Percentiles rank a stretch among this genome's conserved stretches.
Conservation (phyloP, 202 grass and related monocot genomes). For the Musa balbisiana region DNA sequence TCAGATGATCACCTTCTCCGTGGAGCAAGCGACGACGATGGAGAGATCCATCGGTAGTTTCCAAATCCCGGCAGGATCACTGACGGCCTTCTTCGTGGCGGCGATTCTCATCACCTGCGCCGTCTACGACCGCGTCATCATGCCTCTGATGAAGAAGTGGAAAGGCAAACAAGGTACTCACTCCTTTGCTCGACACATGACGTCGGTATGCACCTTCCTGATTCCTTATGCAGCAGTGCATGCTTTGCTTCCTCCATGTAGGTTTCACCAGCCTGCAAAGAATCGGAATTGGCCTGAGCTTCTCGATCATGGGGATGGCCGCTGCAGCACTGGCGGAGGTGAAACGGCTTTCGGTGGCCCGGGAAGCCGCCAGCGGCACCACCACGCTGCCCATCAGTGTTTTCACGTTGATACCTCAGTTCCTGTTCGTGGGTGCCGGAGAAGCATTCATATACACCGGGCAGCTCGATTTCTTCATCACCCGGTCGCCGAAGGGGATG, state of each 20-base stretch:
- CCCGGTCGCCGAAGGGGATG: constrained; percentile 81
- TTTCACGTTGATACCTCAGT: constrained; percentile 70
- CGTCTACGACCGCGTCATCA: constrained; percentile 61
- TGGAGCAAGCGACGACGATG: constrained; percentile 91
- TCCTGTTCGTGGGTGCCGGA: constrained; percentile 72
- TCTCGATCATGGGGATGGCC: constrained; percentile 61
- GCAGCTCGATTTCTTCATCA: constrained; percentile 96
- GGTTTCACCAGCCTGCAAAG: constrained; percentile 69
- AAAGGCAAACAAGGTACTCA: constrained; percentile 16
- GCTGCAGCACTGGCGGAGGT: constrained; percentile 46
- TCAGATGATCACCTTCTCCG: constrained; percentile 95
- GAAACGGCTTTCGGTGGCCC: constrained; percentile 23
- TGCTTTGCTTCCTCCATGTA: not conserved
- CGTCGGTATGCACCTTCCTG: not conserved
- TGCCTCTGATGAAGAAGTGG: constrained; percentile 53
- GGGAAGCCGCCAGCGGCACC: not conserved
- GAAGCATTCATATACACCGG: constrained; percentile 92
- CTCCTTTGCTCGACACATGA: not conserved
- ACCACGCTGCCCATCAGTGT: constrained; percentile 56
- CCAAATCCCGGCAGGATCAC: constrained; percentile 64
- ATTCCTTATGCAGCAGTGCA: not conserved
- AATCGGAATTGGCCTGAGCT: constrained; percentile 59
- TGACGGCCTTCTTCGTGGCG: constrained; percentile 83
- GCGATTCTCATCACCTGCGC: constrained; percentile 68
- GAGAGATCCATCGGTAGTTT: constrained; percentile 58